Evolutionary conservation across 2,329 filamentous ascomycete species (phyloP), one percentile per base, ranked within the genome.

Genomic region (Geosmithia putterillii): DNA sequence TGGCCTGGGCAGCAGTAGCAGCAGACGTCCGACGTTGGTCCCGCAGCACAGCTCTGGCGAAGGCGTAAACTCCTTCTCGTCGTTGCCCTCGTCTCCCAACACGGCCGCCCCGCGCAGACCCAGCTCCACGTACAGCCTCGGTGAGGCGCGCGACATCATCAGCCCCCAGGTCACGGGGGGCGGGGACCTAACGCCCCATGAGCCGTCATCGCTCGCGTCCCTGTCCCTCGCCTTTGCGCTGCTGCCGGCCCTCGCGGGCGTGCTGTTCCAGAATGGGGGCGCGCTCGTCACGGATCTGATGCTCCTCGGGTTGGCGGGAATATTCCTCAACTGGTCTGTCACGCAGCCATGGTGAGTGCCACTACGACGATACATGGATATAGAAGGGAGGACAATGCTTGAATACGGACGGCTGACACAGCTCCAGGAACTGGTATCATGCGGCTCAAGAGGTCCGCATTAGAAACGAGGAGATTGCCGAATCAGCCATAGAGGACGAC

Each of bases 321-420:
- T 95, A 38, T 94, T 95, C 54, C 68, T 96, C 48, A 89, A 95
- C 58, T 95, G 88, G 86, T 89, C 86, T 41, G 83, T 95, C 38
- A 82, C 86, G 44, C 70, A 92, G 51, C 90, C 90, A 52, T 96
- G 90, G 89, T 89, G 67, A 57, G 74, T 22, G n/a, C 18, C 4
- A 21, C 35, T 7, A 17, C 2, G 19, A 20, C 18, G 15, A 12
- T 7, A 36, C 34, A 36, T n/a, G n/a, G 23, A 10, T 6, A 25
- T 10, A 25, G 19, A 15, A 8, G 34, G 17, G 28, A 19, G 17
- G 14, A 37, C 4, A 20, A 4, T 4, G 12, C 19, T 35, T 40
- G 18, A 3, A 25, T 15, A 9, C 20, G 18, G 35, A 15, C 15
- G 12, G n/a, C 40, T 42, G 38, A 46, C 38, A 20, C 15, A n/a